A percentile compares a stretch with the other conserved stretches of the same genome.
phyloP scores from a whole-genome alignment of 208 protist genomes.

The Angomonas deanei region DNA sequence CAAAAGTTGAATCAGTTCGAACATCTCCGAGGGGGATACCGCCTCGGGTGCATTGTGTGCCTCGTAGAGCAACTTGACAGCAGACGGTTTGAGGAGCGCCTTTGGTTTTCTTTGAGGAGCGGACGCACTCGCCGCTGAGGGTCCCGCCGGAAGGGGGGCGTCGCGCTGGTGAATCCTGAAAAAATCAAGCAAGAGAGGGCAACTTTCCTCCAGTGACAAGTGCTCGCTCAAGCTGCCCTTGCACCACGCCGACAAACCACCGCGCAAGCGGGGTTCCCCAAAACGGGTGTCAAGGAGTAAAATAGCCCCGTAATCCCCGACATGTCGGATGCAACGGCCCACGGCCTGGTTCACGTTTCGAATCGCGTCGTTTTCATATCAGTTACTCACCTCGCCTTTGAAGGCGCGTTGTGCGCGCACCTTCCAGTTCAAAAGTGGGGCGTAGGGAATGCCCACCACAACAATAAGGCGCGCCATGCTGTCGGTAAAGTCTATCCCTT shows the following conservation, averaged over 20 bases:
- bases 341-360: conserved; percentile 96
- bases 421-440: conserved; percentile 47
- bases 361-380: conserved; percentile 87
- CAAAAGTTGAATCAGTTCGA: conserved; percentile 33
- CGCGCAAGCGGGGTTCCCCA: conserved; percentile 19
- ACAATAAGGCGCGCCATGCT: conserved; percentile 91
- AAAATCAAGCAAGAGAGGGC: conserved; percentile 2
- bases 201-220: conserved; percentile 11
- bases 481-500: conserved; percentile 95
- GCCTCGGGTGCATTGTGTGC: not conserved
- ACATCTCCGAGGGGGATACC: conserved; percentile 51
- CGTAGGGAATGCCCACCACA: conserved; percentile 89
- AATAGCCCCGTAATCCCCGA: conserved; percentile 92
- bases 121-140: no score
- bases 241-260: conserved; percentile 57
- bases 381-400: conserved; percentile 57
- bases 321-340: conserved; percentile 93
- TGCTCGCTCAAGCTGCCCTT: conserved; percentile 26
- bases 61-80: not conserved
- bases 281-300: conserved; percentile 91
- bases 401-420: conserved; percentile 50
- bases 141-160: no score
- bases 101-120: no score
- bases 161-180: not conserved
- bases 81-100: no score